phyloP scores from a whole-genome alignment of 805 yeast species.

The Saturnispora mendoncae region DNA sequence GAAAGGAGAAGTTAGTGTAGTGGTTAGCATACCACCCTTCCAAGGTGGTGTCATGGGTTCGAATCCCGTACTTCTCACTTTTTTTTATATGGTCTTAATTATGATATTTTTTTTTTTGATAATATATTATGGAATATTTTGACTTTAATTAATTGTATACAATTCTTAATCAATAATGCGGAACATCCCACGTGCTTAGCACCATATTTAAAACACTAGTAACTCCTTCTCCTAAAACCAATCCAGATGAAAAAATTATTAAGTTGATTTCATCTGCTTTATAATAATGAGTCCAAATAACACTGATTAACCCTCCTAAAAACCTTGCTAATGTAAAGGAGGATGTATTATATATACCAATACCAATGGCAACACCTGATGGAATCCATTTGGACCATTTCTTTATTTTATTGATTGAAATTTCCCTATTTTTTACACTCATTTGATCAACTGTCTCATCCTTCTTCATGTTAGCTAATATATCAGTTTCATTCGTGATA shows the following conservation, averaged over 20 bases:
- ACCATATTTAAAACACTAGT: constrained; percentile 77
- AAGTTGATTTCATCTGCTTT: constrained; percentile 45
- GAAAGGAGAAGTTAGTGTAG: constrained; percentile 75
- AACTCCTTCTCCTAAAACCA: constrained; percentile 90
- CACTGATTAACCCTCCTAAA: constrained; percentile 70
- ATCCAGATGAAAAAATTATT: constrained; percentile 86
- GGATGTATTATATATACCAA: constrained; percentile 91
- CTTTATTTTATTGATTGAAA: constrained; percentile 17
- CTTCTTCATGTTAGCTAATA: constrained; percentile 12
- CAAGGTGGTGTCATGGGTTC: constrained; percentile 93
- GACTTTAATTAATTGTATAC: neutral
- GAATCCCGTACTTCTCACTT: constrained; percentile 80
- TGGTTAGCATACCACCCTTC: constrained; percentile 90
- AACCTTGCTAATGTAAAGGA: constrained; percentile 90
- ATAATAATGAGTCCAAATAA: constrained; percentile 39
- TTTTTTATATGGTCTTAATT: neutral
- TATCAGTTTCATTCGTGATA: constrained; percentile 1
- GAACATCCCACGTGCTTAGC: constrained; percentile 58
- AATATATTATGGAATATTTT: too few relatives aligned
- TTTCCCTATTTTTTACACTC: constrained; percentile 1
- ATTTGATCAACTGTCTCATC: neutral
- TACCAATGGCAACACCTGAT: constrained; percentile 94
- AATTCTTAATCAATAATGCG: constrained; percentile 36
- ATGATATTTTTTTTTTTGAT: too few relatives aligned
- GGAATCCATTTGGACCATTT: constrained; percentile 56